Evolutionary conservation across 805 yeast species (phyloP).

Genomic region (Metschnikowia picachoensis): DNA sequence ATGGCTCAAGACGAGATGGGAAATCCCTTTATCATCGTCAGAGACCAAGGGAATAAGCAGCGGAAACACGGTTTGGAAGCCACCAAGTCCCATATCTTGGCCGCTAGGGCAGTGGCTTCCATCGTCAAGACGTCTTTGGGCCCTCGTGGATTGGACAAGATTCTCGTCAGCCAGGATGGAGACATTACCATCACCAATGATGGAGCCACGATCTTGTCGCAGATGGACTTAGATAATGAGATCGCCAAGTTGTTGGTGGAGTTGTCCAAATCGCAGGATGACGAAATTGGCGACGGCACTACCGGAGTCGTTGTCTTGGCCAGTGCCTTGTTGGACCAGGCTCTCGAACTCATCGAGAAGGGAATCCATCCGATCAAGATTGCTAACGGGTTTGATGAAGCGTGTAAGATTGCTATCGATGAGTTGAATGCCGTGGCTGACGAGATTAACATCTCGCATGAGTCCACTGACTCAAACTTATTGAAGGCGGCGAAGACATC

Average conservation of each 20-base stretch:
- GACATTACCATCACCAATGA: conserved; percentile 98
- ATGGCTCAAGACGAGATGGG: conserved; percentile 99
- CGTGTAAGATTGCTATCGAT: conserved; percentile 83
- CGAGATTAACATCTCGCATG: conserved; percentile 48
- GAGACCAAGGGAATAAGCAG: conserved; percentile 79
- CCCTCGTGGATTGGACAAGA: conserved; percentile 98
- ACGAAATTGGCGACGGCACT: conserved; percentile 98
- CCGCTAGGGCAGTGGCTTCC: conserved; percentile 92
- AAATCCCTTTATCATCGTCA: conserved; percentile 94
- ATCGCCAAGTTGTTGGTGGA: conserved; percentile 95
- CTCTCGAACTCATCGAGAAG: conserved; percentile 87
- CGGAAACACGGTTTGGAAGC: conserved; percentile 49
- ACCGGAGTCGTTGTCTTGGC: conserved; percentile 98
- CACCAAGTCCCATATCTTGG: conserved; percentile 79
- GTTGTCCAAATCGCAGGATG: conserved; percentile 91
- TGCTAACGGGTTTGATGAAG: conserved; percentile 96
- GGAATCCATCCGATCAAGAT: conserved; percentile 97
- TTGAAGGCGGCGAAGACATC: conserved; percentile 93
- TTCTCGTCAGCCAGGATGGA: conserved; percentile 91
- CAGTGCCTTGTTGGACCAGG: conserved; percentile 90
- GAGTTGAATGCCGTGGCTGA: conserved; percentile 77
- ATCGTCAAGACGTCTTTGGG: conserved; percentile 92
- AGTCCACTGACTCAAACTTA: conserved; percentile 51
- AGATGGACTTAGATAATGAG: conserved; percentile 94
- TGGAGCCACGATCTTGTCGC: conserved; percentile 94